phyloP scores from a whole-genome alignment of 73 alveolate genomes.

The Paramecium sonneborni region DNA sequence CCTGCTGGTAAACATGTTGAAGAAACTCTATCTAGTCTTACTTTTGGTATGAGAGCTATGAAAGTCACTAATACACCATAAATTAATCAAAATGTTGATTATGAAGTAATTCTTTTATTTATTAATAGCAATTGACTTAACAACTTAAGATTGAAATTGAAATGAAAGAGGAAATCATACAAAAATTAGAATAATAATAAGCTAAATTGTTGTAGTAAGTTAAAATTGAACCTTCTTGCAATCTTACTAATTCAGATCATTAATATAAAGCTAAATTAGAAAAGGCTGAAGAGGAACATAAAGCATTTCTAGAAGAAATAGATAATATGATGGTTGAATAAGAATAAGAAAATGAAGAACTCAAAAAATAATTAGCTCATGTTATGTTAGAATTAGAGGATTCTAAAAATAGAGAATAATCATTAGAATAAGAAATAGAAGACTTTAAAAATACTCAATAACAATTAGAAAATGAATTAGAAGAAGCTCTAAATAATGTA shows the following conservation, averaged over 20 bases:
- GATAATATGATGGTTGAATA: slow-evolving; percentile 66
- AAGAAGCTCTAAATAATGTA: not conserved
- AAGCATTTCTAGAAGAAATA: slow-evolving; percentile 69
- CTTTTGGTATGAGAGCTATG: slow-evolving; percentile 95
- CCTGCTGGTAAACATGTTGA: slow-evolving; percentile 92
- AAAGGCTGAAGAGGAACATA: slow-evolving; percentile 67
- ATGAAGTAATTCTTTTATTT: slow-evolving; percentile 49
- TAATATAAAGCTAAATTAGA: slow-evolving; percentile 57
- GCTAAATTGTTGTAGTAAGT: not conserved
- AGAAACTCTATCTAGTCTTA: slow-evolving; percentile 86
- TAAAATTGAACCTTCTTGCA: not conserved
- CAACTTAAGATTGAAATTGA: slow-evolving; percentile 83
- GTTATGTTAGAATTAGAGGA: slow-evolving; percentile 37
- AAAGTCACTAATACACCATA: slow-evolving; percentile 89
- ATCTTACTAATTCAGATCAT: slow-evolving; percentile 10
- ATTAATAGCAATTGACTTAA: not conserved
- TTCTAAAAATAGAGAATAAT: not conserved
- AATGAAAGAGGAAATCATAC: slow-evolving; percentile 73
- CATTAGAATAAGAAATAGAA: slow-evolving; percentile 34
- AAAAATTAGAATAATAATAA: slow-evolving; percentile 33
- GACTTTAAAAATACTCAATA: slow-evolving; percentile 1
- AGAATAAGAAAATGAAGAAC: slow-evolving; percentile 65
- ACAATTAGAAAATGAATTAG: not conserved
- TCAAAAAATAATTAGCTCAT: slow-evolving; percentile 4
- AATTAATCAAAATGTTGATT: slow-evolving; percentile 80